Evolutionary conservation across 148 eudicot genomes (phyloP), one percentile per base, ranked within the genome.

Genomic region (Nyssa sinensis): DNA sequence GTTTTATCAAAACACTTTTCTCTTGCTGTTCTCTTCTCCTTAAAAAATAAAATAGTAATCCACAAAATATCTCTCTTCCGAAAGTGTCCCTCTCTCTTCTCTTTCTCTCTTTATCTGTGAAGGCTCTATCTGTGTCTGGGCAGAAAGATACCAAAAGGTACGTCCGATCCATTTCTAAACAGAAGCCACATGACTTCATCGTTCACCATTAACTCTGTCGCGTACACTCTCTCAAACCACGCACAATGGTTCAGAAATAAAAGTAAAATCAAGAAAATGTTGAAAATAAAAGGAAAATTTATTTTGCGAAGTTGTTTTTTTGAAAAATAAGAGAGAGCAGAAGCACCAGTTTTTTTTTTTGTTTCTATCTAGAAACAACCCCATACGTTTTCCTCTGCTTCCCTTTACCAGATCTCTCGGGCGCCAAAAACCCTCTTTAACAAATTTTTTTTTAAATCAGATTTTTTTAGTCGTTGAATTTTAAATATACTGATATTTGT

Each of bases 61-160:
- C 59, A 55, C 59, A 55, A 55, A 55, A 55, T 55, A 4, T 37
- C 44, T 37, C 44, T 37, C 44, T 9, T 37, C 59, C 19, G 24
- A 1, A 55, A 13, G 7, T 21, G 19, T 19, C 24, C 58, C 3
- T n/a, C 5, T 55, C 59, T 55, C 59, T 7, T 21, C 1, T n/a
- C 59, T 55, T 24, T 55, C 59, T 55, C 25, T 55, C 23, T 49
- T 1, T n/a, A n/a, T 13, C 49, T 27, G 55, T 59, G 24, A 37
- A 27, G 30, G 29, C 27, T 63, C 59, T 62, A 55, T 44, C n/a
- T n/a, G n/a, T 73, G 75, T 62, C 28, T 44, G 7, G 67, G 66
- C 32, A 37, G 37, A 72, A 61, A 60, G 67, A 63, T 63, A 41
- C 75, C 75, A 44, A 44, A 65, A 39, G 75, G 75, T 73, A 41